Evolutionary conservation across 176 grass and related monocot species (phyloP), one percentile per base, ranked within the genome.

Genomic region (Pharus latifolius): DNA sequence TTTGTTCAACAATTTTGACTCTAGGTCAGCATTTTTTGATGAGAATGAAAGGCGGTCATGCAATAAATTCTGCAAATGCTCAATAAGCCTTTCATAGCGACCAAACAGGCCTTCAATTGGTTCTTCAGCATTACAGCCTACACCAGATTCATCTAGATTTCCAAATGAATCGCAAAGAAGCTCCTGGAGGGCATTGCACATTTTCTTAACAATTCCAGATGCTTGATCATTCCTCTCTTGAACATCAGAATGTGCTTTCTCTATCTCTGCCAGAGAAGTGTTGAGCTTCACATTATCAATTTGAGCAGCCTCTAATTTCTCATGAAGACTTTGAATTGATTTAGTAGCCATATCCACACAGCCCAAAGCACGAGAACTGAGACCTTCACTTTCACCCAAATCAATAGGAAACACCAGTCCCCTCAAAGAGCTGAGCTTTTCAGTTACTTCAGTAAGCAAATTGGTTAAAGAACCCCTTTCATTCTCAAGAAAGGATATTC

Each of bases 41-140:
- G 79, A 60, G 45, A 86, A 52, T 35, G 49, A 62, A 41, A 70
- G 67, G 20, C 23, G 62, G 7, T 91, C 81, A 44, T 80, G 75
- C 67, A 99, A 67, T 33, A 93, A 53, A 57, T 72, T 90, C 78
- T 85, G 86, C 58, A 91, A 73, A 82, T 83, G 70, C 40, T 87
- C 68, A 1, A 76, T 40, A 47, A 85, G 69, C 65, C 40, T 47
- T 78, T 79, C 90, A 72, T 85, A 81, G 37, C 56, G 72, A 80
- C 67, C 79, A 70, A 68, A 82, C 26, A 88, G 66, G 63, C 35
- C 49, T 56, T 83, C 70, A 56, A 88, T 75, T 43, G 47, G 59
- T 67, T 81, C 84, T 16, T 81, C 81, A 24, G 27, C 50, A 86
- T 45, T 65, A 55, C 83, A 72, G 48, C 79, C 64, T 41, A 41